phyloP scores from a whole-genome alignment of 129 eudicot species.

The Escallonia herrerae region DNA sequence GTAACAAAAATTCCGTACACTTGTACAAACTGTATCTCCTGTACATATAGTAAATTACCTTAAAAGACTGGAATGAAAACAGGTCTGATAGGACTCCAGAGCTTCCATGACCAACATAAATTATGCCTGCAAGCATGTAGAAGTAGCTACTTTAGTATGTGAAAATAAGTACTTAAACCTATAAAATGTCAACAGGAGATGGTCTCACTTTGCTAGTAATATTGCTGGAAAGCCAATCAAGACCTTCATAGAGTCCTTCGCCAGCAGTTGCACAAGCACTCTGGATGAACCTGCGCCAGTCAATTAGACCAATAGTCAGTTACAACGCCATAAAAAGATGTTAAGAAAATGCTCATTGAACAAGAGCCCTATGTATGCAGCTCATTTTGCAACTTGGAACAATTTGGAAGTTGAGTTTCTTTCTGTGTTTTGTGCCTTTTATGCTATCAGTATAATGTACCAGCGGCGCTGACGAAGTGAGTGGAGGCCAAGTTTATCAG shows the following conservation, averaged over 20 bases:
- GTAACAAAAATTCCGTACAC: not conserved
- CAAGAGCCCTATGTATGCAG: no score
- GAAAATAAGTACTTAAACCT: not conserved
- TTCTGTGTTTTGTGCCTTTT: no score
- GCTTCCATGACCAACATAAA: constrained; percentile 7
- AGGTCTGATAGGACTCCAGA: not conserved
- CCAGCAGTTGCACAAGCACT: constrained; percentile 70
- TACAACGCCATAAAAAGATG: no score
- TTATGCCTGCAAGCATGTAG: constrained; percentile 25
- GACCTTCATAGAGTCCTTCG: constrained; percentile 67
- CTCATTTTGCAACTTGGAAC: no score
- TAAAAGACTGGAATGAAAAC: not conserved
- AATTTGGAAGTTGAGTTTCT: no score
- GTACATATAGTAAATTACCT: not conserved
- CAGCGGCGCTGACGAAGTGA: constrained; percentile 55
- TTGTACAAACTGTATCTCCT: not conserved
- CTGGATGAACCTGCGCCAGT: constrained; percentile 54
- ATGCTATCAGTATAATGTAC: constrained; percentile 15
- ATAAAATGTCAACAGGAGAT: no score
- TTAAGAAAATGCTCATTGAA: not conserved
- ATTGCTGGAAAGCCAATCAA: constrained; percentile 65
- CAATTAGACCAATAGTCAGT: no score
- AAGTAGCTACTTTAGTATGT: not conserved
- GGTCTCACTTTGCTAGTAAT: constrained; percentile 42
- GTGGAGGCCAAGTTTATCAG: constrained; percentile 60